Evolutionary conservation across 306 rosid species (phyloP), one percentile per base, ranked within the genome.

Genomic region (Trifolium pratense): DNA sequence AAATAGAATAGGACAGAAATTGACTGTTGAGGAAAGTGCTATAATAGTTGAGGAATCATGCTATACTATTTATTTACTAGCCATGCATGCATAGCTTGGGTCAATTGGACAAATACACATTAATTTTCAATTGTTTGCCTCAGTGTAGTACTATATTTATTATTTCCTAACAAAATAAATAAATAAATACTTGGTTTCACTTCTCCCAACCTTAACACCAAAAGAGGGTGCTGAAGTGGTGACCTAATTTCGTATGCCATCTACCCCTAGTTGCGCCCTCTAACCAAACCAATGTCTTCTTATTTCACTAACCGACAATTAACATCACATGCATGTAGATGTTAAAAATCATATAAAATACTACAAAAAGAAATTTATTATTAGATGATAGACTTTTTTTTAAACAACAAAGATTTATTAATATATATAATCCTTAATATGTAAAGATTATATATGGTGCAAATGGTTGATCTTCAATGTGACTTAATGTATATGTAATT

Each of bases 1-100:
- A 39, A 77, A 23, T 36, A 37, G 72, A 40, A 70, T 25, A 61
- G 39, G 66, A 39, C 39, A 70, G 13, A 70, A 78, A 78, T 61
- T 49, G 59, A 61, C 48, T 17, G 66, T 60, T 49, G 59, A 34
- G 76, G 65, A n/a, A 77, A 57, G 52, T 7, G 9, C 39, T 67
- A 16, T 5, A 43, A 52, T 49, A 45, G 9, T 18, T 68, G 62
- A 71, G 29, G 12, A 1, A 16, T 37, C 23, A 21, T 42, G 51
- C 18, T 62, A 71, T 43, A 53, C 79, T 26, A 60, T 40, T 65
- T 26, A 60, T 40, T 65, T 80, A 53, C 37, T 63, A 75, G 58
- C 43, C 32, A 70, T 51, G 25, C 46, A 25, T 25, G 29, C 32
- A 60, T 61, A 5, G 6, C 12, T 26, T 52, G 73, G 69, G 63